These are phyloP conservation scores for Tardiomyces blankii DNA, from an alignment of 1,139 yeast species.

Conservation along the genomic window DNA sequence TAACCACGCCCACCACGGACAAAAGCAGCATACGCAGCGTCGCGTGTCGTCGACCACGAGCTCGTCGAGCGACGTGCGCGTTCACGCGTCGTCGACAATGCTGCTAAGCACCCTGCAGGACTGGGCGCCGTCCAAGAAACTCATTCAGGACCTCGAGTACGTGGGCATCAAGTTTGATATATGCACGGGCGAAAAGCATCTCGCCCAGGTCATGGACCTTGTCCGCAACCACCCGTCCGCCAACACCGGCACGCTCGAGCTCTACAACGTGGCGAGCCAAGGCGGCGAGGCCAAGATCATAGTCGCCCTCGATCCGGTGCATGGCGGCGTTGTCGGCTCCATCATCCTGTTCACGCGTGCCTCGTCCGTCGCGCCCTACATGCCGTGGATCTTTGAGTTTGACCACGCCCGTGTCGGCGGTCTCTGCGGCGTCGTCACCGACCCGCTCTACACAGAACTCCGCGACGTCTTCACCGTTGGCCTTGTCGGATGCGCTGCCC, in stretches of 20 bases:
- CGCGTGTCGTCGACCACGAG: neutral
- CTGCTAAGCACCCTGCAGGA: conserved; percentile 14
- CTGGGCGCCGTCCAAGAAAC: conserved; percentile 47
- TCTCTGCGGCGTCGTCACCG: conserved; percentile 46
- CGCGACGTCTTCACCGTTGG: conserved; percentile 48
- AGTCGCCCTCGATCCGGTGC: conserved; percentile 46
- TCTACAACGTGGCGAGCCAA: conserved; percentile 17
- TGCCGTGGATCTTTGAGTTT: conserved; percentile 36
- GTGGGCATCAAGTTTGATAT: conserved; percentile 51
- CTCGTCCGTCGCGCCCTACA: conserved; percentile 37
- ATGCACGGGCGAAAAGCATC: conserved; percentile 25
- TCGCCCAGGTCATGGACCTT: conserved; percentile 12
- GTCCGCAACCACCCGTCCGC: conserved; percentile 22
- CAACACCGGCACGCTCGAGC: conserved; percentile 17
- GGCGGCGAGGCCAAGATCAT: conserved; percentile 31
- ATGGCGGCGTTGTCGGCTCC: conserved; percentile 45
- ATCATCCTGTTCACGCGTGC: conserved; percentile 42
- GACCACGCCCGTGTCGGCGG: conserved; percentile 36
- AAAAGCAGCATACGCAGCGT: no score
- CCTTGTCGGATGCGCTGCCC: conserved; percentile 47
- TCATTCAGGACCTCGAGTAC: conserved; percentile 45
- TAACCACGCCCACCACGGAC: neutral
- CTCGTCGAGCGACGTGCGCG: neutral
- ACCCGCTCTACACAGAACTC: conserved; percentile 43
- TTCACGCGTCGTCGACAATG: conserved; percentile 7